phyloP scores from a whole-genome alignment of 768 basidiomycete species.

The Pleurotus sapidus region DNA sequence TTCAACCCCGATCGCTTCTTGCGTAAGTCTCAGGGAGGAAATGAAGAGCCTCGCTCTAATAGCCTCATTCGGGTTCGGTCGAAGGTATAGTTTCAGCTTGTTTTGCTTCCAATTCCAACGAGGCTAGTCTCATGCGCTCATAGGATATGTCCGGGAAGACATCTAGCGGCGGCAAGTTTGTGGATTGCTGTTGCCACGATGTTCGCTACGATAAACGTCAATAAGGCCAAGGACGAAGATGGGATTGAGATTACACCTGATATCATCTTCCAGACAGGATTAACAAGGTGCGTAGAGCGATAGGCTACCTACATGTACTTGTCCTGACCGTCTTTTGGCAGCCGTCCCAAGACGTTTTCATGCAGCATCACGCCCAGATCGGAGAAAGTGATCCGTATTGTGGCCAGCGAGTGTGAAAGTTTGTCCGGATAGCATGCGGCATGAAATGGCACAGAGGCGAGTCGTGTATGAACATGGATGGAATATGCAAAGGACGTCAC shows the following conservation, averaged over 20 bases:
- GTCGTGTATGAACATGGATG: no score
- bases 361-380: no score
- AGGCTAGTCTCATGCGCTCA: no score
- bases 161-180: slow-evolving; percentile 45
- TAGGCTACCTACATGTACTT: no score
- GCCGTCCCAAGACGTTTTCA: no score
- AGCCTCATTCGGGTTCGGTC: slow-evolving; percentile 22
- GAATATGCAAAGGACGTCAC: no score
- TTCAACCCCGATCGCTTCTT: slow-evolving; percentile 24
- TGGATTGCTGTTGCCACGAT: slow-evolving; percentile 45
- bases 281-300: slow-evolving; percentile 31
- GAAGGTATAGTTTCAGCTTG: neutral
- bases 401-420: no score
- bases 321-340: no score
- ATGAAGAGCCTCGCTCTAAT: slow-evolving; percentile 22
- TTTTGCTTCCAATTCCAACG: no score
- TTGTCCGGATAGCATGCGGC: no score
- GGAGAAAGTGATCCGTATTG: no score
- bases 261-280: slow-evolving; percentile 36
- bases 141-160: slow-evolving; percentile 53
- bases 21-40: slow-evolving; percentile 13
- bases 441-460: no score
- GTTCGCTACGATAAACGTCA: slow-evolving; percentile 42
- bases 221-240: slow-evolving; percentile 34
- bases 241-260: slow-evolving; percentile 38